phyloP scores from a whole-genome alignment of 768 basidiomycete genomes.

The Tulasnella sp. region DNA sequence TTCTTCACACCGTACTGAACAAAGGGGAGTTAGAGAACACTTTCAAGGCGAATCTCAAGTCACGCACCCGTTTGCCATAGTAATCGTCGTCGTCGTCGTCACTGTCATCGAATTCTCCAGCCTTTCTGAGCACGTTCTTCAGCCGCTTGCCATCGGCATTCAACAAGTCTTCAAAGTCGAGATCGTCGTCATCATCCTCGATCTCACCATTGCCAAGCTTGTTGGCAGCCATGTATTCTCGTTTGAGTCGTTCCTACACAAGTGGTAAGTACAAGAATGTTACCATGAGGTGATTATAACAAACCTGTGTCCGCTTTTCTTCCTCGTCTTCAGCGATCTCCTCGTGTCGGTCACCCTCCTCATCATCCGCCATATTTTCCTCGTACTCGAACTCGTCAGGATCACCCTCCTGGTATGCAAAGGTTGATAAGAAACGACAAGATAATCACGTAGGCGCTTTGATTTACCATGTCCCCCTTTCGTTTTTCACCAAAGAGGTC shows the following conservation, averaged over 20 bases:
- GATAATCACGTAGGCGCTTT: conserved; percentile 24
- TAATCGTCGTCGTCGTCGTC: conserved; percentile 50
- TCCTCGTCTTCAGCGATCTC: conserved; percentile 69
- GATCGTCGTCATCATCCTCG: conserved; percentile 59
- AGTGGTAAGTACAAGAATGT: background rate
- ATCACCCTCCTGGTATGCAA: conserved; percentile 48
- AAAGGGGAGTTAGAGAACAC: conserved; percentile 15
- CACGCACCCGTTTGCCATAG: conserved; percentile 60
- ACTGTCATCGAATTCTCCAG: conserved; percentile 57
- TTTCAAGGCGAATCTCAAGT: conserved; percentile 1
- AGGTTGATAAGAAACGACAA: conserved; percentile 8
- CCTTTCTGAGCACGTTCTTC: conserved; percentile 82
- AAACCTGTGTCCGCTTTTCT: conserved; percentile 66
- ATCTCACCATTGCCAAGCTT: conserved; percentile 55
- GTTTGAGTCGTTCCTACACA: conserved; percentile 64
- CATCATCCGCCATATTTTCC: conserved; percentile 78
- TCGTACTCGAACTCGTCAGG: conserved; percentile 73
- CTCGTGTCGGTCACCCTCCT: conserved; percentile 54
- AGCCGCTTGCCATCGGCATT: conserved; percentile 66
- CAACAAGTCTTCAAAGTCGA: conserved; percentile 37
- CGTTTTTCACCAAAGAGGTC: conserved; percentile 56
- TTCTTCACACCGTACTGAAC: conserved; percentile 58
- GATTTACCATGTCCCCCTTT: conserved; percentile 38
- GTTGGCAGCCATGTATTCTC: conserved; percentile 68
- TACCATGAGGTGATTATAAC: conserved; percentile 15